Evolutionary conservation across 2,329 filamentous ascomycete genomes (phyloP), one percentile per base, ranked within the genome.

Genomic region (Exophiala mesophila): DNA sequence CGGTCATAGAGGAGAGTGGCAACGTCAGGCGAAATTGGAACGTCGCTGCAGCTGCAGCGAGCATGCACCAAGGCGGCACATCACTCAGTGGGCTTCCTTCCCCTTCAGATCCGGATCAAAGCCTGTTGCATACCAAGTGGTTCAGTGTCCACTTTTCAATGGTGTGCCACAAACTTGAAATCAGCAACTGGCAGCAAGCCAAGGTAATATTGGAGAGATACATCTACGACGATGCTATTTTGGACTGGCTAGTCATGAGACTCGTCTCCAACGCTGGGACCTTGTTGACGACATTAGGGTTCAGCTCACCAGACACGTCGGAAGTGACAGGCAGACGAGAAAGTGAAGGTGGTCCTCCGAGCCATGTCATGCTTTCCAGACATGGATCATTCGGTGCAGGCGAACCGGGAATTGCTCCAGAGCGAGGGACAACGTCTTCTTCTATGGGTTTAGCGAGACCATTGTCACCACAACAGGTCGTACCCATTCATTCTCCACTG

Each of bases 61-160:
- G n/a, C n/a, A 31, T 6, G 5, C n/a, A 31, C n/a, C 29, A 31
- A 28, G 28, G 15, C 24, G 5, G 16, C 36, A 21, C 36, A 30
- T 15, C 21, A 32, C 17, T 21, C 30, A 23, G 31, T 20, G 15
- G 23, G 36, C 20, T 20, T 30, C n/a, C 30, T 23, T 42, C 39
- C 3, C 33, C 44, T 10, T 12, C 34, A 3, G 20, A 16, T 3
- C 34, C 36, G 28, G 31, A 36, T 13, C 38, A 38, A 3, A 33
- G 38, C 37, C 28, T 46, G 16, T 31, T 46, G 18, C 33, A 46
- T n/a, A 33, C 26, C 8, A 39, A 38, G 20, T 46, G 44, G 44
- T 46, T 46, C 33, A 38, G 39, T 30, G 39, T 42, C n/a, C 44
- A 46, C 24, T 42, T 46, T 33, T 31, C 38, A 3, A 46, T 46